These are phyloP conservation scores for Saccharomyces paradoxus DNA, from an alignment of 805 yeast genomes.

Conservation along the genomic window DNA sequence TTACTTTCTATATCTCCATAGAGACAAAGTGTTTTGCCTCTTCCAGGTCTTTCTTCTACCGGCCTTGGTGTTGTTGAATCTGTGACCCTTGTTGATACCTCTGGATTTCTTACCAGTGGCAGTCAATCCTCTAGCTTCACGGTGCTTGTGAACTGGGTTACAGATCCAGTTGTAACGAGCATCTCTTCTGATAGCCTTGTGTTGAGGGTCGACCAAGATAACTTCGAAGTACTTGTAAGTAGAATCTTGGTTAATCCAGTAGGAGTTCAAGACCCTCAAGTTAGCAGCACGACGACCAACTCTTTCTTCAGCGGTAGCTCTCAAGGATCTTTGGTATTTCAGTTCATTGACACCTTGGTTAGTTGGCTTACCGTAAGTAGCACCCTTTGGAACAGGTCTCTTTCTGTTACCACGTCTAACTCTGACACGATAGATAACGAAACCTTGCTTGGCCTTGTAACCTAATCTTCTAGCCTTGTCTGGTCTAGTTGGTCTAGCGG, in stretches of 20 bases:
- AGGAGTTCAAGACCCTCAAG: slow-evolving; percentile 96
- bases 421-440: slow-evolving; percentile 92
- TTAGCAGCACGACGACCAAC: slow-evolving; percentile 96
- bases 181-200: slow-evolving; percentile 96
- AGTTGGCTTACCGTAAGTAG: slow-evolving; percentile 99
- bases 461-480: slow-evolving; percentile 99
- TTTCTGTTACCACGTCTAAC: slow-evolving; percentile 99
- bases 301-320: slow-evolving; percentile 98
- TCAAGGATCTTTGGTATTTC: slow-evolving; percentile 95
- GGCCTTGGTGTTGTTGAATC: slow-evolving; percentile 91
- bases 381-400: slow-evolving; percentile 99
- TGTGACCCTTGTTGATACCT: slow-evolving; percentile 99
- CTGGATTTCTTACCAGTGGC: slow-evolving; percentile 95
- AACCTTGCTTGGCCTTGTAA: slow-evolving; percentile 99
- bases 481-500: slow-evolving; percentile 94
- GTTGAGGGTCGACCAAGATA: slow-evolving; percentile 90
- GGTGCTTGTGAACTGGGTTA: slow-evolving; percentile 98
- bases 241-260: slow-evolving; percentile 98
- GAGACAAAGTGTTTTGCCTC: slow-evolving; percentile 91
- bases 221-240: slow-evolving; percentile 98
- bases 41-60: slow-evolving; percentile 99
- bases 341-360: slow-evolving; percentile 98
- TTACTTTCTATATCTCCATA: slow-evolving; percentile 96
- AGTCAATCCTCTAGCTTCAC: slow-evolving; percentile 97
- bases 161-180: slow-evolving; percentile 98